A percentile compares a stretch with the other conserved stretches of the same genome.
Conservation (phyloP, 139 green algal genomes). For the Spirogloea muscicola region DNA sequence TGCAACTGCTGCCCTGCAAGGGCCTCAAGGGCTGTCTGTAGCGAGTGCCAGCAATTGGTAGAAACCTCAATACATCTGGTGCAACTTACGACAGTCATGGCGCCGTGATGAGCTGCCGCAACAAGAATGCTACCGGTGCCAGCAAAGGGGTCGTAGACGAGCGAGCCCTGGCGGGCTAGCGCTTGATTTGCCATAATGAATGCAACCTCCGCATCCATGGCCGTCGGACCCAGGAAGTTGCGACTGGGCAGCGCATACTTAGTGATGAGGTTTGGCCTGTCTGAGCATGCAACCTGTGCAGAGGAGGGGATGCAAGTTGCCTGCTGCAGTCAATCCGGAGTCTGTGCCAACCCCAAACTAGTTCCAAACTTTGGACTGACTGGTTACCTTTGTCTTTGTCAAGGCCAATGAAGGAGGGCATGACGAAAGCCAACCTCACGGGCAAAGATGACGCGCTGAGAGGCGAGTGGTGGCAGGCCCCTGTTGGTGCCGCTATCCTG, state of each 20-base stretch:
- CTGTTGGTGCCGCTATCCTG: conserved; percentile 14
- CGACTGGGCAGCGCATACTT: conserved; percentile 66
- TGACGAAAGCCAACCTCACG: conserved; percentile 70
- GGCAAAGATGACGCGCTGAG: conserved; percentile 70
- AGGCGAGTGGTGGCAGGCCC: conserved; percentile 6
- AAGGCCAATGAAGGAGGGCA: too few relatives aligned
- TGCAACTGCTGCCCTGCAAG: too few relatives aligned
- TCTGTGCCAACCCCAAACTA: too few relatives aligned
- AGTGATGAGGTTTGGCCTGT: conserved; percentile 8
- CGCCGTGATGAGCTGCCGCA: conserved; percentile 60
- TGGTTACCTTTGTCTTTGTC: too few relatives aligned
- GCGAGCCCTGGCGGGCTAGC: conserved; percentile 18
- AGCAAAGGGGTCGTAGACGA: conserved; percentile 77
- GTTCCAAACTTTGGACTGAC: too few relatives aligned
- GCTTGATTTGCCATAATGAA: conserved; percentile 90
- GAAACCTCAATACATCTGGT: too few relatives aligned
- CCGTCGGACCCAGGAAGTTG: conserved; percentile 87
- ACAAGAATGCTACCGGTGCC: conserved; percentile 88
- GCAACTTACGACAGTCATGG: conserved; percentile 39
- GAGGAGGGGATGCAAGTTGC: background rate
- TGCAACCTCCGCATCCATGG: conserved; percentile 91
- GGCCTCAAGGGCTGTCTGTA: too few relatives aligned
- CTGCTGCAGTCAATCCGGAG: background rate
- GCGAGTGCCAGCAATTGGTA: too few relatives aligned
- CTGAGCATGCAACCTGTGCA: conserved; percentile 4